Evolutionary conservation across 2,329 filamentous ascomycete genomes (phyloP), one percentile per base, ranked within the genome.

Genomic region (Pseudogymnoascus sp.): DNA sequence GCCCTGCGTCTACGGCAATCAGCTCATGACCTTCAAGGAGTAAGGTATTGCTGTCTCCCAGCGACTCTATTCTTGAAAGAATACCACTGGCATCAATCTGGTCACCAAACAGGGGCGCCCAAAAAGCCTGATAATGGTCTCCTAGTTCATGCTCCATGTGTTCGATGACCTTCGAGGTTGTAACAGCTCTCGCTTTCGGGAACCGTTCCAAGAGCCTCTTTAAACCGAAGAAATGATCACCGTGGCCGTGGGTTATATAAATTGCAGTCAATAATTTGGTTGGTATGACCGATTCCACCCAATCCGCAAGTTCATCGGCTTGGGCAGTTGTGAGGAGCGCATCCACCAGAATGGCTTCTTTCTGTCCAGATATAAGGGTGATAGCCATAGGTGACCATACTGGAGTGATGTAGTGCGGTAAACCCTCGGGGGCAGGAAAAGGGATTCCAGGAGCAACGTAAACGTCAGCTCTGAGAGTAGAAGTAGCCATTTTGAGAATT

Each of bases 221-320:
- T 31, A 74, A 63, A 46, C 75, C 74, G 61, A 77, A 75, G 65
- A 70, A 78, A 65, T 79, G 77, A 66, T 78, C 76, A 14, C 71
- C 76, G 59, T 78, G 76, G n/a, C 75, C 75, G 59, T 78, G 76
- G 0, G 76, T 78, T 60, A 77, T 73, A 67, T 77, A 78, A 33
- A 78, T 74, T 35, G 73, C 72, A 2, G 64, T 65, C 0, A 78
- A 67, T 3, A 68, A 68, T 16, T 70, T 71, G 19, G 62, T 64
- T 0, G 70, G 69, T 2, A 72, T 68, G 2, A 70, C 72, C 0
- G 63, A 62, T n/a, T 74, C 69, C 63, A 78, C 75, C 76, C 76
- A 79, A 14, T 69, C 62, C 3, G 68, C 70, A 3, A 78, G 68
- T 0, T 67, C 70, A 5, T 70, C 63, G 3, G 70, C 72, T 65